A percentile compares a stretch with the other conserved stretches of the same genome.
Conservation (phyloP, 495 filamentous ascomycete species). For the Tuber microsphaerosporum region DNA sequence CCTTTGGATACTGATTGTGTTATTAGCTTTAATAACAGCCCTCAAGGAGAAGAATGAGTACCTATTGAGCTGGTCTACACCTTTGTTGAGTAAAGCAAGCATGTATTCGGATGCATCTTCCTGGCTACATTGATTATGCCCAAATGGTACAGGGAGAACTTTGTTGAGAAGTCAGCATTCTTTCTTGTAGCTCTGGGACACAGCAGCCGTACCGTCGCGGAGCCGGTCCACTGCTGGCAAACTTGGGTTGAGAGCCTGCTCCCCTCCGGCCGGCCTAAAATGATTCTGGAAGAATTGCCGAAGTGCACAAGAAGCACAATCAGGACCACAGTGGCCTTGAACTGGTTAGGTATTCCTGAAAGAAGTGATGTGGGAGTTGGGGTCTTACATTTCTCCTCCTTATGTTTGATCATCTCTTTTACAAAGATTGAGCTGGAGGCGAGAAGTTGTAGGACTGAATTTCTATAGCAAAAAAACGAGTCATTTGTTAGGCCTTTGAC, state of each 20-base stretch:
- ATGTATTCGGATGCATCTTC: slow-evolving; percentile 38
- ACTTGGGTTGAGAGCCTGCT: slow-evolving; percentile 12
- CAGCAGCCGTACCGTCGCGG: slow-evolving; percentile 5
- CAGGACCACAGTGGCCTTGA: slow-evolving; percentile 13
- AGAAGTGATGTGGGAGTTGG: too few relatives aligned
- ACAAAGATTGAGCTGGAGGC: slow-evolving; percentile 13
- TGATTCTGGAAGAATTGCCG: slow-evolving; percentile 23
- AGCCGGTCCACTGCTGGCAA: background rate
- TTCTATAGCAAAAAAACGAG: slow-evolving; percentile 29
- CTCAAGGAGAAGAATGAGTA: background rate
- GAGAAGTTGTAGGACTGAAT: slow-evolving; percentile 33
- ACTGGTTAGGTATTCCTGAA: background rate
- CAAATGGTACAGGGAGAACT: slow-evolving; percentile 27
- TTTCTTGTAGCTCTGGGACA: slow-evolving; percentile 10
- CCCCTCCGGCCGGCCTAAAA: background rate
- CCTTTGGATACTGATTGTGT: background rate
- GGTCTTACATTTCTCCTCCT: slow-evolving; percentile 13
- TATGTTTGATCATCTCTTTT: slow-evolving; percentile 17
- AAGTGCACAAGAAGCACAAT: slow-evolving; percentile 27
- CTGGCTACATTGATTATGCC: slow-evolving; percentile 4
- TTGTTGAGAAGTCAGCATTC: background rate
- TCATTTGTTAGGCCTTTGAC: slow-evolving; percentile 14
- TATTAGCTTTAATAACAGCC: background rate
- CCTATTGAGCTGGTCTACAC: slow-evolving; percentile 31
- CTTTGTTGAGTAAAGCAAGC: slow-evolving; percentile 24